Evolutionary conservation across 208 protist genomes (phyloP).

Genomic region (Crithidia expoeki): DNA sequence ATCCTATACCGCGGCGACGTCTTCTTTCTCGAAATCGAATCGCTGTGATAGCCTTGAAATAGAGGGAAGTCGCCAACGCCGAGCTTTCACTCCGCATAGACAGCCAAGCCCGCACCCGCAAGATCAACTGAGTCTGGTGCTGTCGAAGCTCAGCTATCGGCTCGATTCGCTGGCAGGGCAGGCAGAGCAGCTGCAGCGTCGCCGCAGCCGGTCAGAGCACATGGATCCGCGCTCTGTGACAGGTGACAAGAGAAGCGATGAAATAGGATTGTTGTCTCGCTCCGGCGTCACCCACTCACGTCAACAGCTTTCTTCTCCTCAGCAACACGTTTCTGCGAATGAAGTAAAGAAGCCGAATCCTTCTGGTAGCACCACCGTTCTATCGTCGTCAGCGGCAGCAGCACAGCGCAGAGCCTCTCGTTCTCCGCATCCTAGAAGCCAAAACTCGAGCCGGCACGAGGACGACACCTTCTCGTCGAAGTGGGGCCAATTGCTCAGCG

Average conservation of each 20-base stretch:
- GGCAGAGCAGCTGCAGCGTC: conserved; percentile 10
- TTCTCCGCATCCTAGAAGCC: neutral
- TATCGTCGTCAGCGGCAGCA: neutral
- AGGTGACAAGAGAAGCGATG: neutral
- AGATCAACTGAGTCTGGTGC: conserved; percentile 7
- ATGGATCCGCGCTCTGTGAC: neutral
- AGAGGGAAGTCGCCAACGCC: neutral
- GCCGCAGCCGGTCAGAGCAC: neutral
- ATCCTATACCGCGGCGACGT: neutral
- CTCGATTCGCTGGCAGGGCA: conserved; percentile 13
- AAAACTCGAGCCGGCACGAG: neutral
- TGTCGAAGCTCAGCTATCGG: conserved; percentile 14
- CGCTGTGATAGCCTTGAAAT: neutral
- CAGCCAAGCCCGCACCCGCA: conserved; percentile 3
- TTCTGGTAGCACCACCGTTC: neutral
- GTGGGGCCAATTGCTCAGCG: conserved; percentile 22
- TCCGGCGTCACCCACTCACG: neutral
- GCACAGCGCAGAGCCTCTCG: neutral
- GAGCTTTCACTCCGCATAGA: neutral
- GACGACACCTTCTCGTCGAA: conserved; percentile 18
- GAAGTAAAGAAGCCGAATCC: neutral
- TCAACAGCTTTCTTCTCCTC: neutral
- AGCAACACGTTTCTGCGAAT: neutral
- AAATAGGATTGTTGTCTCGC: neutral
- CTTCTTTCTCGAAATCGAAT: neutral